Evolutionary conservation across 2,329 filamentous ascomycete genomes (phyloP).

Genomic region (Ceratocystis cubensis): DNA sequence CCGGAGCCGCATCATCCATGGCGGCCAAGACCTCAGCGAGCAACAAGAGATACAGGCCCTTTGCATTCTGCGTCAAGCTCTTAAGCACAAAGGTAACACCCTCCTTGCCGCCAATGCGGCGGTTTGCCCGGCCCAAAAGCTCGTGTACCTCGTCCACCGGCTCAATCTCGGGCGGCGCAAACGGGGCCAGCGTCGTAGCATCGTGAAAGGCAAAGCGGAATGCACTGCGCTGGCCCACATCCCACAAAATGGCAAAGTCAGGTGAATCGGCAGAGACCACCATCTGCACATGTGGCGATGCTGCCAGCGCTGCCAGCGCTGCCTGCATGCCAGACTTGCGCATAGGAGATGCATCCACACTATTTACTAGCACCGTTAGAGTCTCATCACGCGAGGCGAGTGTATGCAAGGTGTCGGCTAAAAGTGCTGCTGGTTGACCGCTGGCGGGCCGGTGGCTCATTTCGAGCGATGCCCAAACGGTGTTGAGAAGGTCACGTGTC

Average conservation of each 20-base stretch:
- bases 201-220: conserved; percentile 89
- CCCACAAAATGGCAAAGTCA: conserved; percentile 80
- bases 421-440: conserved; percentile 54
- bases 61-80: conserved; percentile 82
- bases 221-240: conserved; percentile 66
- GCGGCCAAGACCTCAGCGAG: conserved; percentile 70
- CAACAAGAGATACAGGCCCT: conserved; percentile 71
- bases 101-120: conserved; percentile 74
- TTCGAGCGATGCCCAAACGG: conserved; percentile 52
- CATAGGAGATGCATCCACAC: conserved; percentile 67
- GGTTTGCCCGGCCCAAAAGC: conserved; percentile 66
- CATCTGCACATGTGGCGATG: conserved; percentile 58
- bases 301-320: conserved; percentile 62
- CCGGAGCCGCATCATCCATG: conserved; percentile 30
- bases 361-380: conserved; percentile 68
- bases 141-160: conserved; percentile 84
- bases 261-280: conserved; percentile 78
- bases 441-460: conserved; percentile 39
- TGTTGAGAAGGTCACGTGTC: conserved; percentile 56
- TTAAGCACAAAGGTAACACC: conserved; percentile 84
- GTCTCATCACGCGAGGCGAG: conserved; percentile 38
- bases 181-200: conserved; percentile 74
- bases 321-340: conserved; percentile 58
- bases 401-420: conserved; percentile 51
- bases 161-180: conserved; percentile 51